These are phyloP conservation scores for Sporothrix phasma DNA, from an alignment of 2,329 filamentous ascomycete genomes.

Conservation along the genomic window DNA sequence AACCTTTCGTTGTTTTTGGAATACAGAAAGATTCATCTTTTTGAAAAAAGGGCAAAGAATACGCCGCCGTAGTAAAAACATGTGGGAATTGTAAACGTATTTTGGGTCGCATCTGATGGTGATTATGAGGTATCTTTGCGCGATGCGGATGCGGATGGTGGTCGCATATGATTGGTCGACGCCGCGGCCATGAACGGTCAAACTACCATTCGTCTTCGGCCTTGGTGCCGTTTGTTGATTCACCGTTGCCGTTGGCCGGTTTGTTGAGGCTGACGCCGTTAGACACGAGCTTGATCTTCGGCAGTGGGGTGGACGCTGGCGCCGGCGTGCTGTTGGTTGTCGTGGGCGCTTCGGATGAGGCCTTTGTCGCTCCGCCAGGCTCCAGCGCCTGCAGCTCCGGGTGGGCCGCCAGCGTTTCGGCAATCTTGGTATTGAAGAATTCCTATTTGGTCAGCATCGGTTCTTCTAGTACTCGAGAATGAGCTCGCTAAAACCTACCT, in stretches of 20 bases:
- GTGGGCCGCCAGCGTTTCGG: slow-evolving; percentile 26
- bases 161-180: not conserved
- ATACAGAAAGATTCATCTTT: slow-evolving; percentile 7
- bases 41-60: not conserved
- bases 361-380: slow-evolving; percentile 23
- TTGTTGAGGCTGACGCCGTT: slow-evolving; percentile 16
- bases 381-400: slow-evolving; percentile 23
- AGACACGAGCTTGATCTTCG: slow-evolving; percentile 23
- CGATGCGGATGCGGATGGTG: too few relatives aligned
- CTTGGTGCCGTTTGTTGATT: slow-evolving; percentile 6
- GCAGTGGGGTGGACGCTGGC: slow-evolving; percentile 13
- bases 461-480: too few relatives aligned
- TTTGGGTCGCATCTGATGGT: not conserved
- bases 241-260: not conserved
- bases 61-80: not conserved
- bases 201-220: slow-evolving; percentile 10
- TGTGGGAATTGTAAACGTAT: not conserved
- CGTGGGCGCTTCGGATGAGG: slow-evolving; percentile 33
- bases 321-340: slow-evolving; percentile 25
- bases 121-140: not conserved
- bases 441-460: slow-evolving; percentile 34
- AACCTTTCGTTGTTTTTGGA: not conserved
- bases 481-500: too few relatives aligned
- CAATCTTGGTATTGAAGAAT: slow-evolving; percentile 45
- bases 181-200: not conserved